Evolutionary conservation across 192 early-diverging fungal genomes (phyloP).

Genomic region (Backusella psychrophila): DNA sequence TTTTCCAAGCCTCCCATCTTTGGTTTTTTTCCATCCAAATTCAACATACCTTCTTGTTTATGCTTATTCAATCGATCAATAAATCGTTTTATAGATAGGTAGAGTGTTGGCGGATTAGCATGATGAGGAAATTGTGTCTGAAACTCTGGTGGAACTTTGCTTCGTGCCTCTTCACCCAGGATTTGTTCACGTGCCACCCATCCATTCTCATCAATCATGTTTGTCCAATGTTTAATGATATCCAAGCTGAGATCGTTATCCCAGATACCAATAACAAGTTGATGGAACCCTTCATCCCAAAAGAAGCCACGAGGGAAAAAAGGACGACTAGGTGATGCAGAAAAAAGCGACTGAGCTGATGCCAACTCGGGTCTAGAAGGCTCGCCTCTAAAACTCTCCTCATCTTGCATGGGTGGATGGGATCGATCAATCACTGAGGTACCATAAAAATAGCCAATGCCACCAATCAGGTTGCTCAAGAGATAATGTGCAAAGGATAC

Average conservation of each 20-base stretch:
- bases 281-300: slow-evolving; percentile 96
- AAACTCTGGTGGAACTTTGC: slow-evolving; percentile 87
- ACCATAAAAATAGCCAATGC: slow-evolving; percentile 87
- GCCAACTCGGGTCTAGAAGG: slow-evolving; percentile 56
- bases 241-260: slow-evolving; percentile 87
- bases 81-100: slow-evolving; percentile 65
- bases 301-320: slow-evolving; percentile 96
- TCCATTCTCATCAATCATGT: slow-evolving; percentile 74
- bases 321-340: slow-evolving; percentile 81
- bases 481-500: slow-evolving; percentile 73
- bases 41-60: background rate
- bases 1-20: slow-evolving; percentile 24
- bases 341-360: slow-evolving; percentile 69
- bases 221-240: slow-evolving; percentile 76
- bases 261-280: slow-evolving; percentile 81
- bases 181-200: slow-evolving; percentile 96
- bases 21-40: background rate
- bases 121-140: slow-evolving; percentile 89
- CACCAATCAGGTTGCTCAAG: slow-evolving; percentile 84
- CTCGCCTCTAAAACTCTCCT: slow-evolving; percentile 45
- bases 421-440: slow-evolving; percentile 71
- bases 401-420: slow-evolving; percentile 57
- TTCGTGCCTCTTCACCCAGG: slow-evolving; percentile 88
- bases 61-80: slow-evolving; percentile 51
- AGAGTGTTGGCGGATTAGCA: slow-evolving; percentile 89